These are phyloP conservation scores for Cladorrhinum samala DNA, from an alignment of 495 filamentous ascomycete genomes.

Conservation along the genomic window DNA sequence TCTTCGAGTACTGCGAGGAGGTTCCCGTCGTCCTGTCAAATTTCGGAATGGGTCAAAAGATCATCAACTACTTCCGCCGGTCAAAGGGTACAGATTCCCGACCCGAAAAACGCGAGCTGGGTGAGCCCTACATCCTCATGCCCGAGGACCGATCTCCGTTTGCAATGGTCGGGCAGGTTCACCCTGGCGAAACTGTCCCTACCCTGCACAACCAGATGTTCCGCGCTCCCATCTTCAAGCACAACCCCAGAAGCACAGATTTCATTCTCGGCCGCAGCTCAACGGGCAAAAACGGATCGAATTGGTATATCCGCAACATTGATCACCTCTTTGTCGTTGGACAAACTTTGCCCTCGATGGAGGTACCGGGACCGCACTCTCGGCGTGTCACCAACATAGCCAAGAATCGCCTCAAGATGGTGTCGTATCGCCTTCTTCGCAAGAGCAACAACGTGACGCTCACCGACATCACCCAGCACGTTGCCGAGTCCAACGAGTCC, in stretches of 20 bases:
- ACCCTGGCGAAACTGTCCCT: constrained; percentile 80
- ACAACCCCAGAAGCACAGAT: constrained; percentile 69
- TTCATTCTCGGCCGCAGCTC: constrained; percentile 80
- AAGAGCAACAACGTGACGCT: constrained; percentile 66
- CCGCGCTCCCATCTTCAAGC: constrained; percentile 85
- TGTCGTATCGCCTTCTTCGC: constrained; percentile 77
- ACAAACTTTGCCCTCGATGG: constrained; percentile 83
- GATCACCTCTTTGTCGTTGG: constrained; percentile 86
- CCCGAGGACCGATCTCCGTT: constrained; percentile 95
- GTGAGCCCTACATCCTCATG: constrained; percentile 78
- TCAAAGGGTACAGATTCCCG: constrained; percentile 67
- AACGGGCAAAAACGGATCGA: constrained; percentile 64
- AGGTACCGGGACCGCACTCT: constrained; percentile 88
- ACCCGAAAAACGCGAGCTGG: constrained; percentile 52
- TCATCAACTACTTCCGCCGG: constrained; percentile 94
- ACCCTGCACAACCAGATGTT: constrained; percentile 94
- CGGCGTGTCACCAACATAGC: constrained; percentile 89
- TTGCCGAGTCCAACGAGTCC: constrained; percentile 84
- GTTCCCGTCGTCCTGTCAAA: constrained; percentile 86
- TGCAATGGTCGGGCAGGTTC: constrained; percentile 86
- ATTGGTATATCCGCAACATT: constrained; percentile 77
- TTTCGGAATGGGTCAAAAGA: constrained; percentile 91
- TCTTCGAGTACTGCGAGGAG: constrained; percentile 95
- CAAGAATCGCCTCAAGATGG: constrained; percentile 94
- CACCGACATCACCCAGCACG: constrained; percentile 76